These are phyloP conservation scores for Acanthamoeba royreba DNA, from an alignment of 208 protist genomes.

Conservation along the genomic window DNA sequence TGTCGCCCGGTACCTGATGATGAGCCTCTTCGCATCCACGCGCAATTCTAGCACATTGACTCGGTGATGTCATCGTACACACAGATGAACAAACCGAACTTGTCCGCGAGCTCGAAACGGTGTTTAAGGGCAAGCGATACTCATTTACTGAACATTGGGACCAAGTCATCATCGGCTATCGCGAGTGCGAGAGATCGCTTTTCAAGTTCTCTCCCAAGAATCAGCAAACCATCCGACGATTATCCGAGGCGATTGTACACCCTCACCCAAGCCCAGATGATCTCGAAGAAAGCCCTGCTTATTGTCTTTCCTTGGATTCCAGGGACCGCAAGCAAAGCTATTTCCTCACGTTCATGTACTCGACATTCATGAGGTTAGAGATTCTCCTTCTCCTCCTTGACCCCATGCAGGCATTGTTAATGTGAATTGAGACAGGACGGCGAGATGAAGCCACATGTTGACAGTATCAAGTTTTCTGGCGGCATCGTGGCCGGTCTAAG, in stretches of 20 bases:
- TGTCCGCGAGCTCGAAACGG: neutral
- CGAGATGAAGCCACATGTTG: slow-evolving; percentile 23
- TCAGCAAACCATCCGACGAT: neutral
- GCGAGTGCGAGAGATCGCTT: slow-evolving; percentile 13
- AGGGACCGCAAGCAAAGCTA: neutral
- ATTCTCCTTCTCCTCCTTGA: neutral
- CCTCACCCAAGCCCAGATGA: neutral
- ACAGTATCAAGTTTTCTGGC: slow-evolving; percentile 46
- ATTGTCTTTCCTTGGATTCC: neutral
- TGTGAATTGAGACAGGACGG: neutral
- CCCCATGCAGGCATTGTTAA: neutral
- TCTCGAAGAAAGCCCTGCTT: no score
- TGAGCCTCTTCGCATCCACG: no score
- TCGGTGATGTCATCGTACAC: no score
- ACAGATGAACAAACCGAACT: slow-evolving; percentile 14
- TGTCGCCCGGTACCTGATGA: neutral
- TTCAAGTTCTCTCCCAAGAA: slow-evolving; percentile 30
- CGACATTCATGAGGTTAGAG: slow-evolving; percentile 17
- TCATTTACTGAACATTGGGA: slow-evolving; percentile 35
- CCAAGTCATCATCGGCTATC: slow-evolving; percentile 35
- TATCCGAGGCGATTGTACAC: neutral
- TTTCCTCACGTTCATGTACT: slow-evolving; percentile 40
- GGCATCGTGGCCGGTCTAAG: neutral
- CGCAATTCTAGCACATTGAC: neutral
- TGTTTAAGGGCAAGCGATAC: slow-evolving; percentile 39